These are phyloP conservation scores for Magnaporthiopsis incrustans DNA, from an alignment of 2,329 filamentous ascomycete species.

Conservation along the genomic window DNA sequence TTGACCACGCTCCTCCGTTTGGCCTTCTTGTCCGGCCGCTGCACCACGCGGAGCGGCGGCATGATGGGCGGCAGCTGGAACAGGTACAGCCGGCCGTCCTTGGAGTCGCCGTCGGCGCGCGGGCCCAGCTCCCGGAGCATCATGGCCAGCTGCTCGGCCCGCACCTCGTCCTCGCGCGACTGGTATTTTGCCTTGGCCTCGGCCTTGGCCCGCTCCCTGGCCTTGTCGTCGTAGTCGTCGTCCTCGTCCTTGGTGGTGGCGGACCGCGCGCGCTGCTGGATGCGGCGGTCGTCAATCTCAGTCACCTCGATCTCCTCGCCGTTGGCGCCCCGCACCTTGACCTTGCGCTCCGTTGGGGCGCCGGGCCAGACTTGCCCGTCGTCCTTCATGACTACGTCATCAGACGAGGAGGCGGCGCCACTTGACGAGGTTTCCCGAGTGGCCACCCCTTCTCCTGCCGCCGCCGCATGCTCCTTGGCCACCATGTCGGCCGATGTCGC, in stretches of 20 bases:
- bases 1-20: conserved; percentile 26
- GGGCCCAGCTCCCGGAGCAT: conserved; percentile 7
- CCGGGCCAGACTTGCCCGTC: conserved; percentile 36
- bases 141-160: conserved; percentile 3
- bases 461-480: conserved; percentile 41
- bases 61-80: conserved; percentile 59
- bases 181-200: conserved; percentile 12
- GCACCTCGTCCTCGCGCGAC: conserved; percentile 17
- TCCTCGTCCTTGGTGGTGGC: conserved; percentile 11
- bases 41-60: conserved; percentile 36
- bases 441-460: conserved; percentile 23
- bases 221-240: conserved; percentile 13
- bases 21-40: not conserved
- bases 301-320: conserved; percentile 27
- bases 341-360: conserved; percentile 21
- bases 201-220: conserved; percentile 15
- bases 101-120: conserved; percentile 7
- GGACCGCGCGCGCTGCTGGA: conserved; percentile 7
- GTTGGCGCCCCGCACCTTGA: conserved; percentile 37
- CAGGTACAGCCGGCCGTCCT: conserved; percentile 51
- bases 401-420: conserved; percentile 16
- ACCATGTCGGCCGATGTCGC: conserved; percentile 51
- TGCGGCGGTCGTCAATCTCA: conserved; percentile 25
- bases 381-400: conserved; percentile 18
- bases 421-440: not conserved